These are phyloP conservation scores for Vitis hybrid DNA, from an alignment of 177 flowering plant species.

Conservation along the genomic window DNA sequence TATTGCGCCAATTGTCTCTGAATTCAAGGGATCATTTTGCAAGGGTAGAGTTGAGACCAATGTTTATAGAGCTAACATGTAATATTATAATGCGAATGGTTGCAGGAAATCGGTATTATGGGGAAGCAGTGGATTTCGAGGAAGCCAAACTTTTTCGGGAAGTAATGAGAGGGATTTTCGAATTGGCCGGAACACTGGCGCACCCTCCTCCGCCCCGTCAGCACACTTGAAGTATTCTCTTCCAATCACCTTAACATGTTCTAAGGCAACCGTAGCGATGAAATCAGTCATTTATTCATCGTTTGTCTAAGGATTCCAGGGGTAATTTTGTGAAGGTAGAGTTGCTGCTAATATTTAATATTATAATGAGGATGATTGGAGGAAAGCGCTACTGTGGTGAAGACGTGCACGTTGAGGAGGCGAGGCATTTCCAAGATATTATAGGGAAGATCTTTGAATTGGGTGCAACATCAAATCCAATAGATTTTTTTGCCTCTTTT, in stretches of 20 bases:
- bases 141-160: constrained; percentile 26
- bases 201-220: background rate
- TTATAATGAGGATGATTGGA: too few relatives aligned
- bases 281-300: too few relatives aligned
- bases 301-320: too few relatives aligned
- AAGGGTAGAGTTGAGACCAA: constrained; percentile 28
- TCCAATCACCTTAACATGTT: too few relatives aligned
- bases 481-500: constrained; percentile 27
- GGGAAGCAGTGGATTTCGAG: constrained; percentile 17
- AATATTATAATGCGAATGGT: constrained; percentile 37
- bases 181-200: background rate
- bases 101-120: constrained; percentile 36
- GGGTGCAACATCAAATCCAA: background rate
- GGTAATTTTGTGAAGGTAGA: too few relatives aligned
- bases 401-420: too few relatives aligned
- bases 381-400: too few relatives aligned
- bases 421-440: too few relatives aligned
- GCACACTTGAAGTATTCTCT: too few relatives aligned
- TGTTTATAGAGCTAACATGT: constrained; percentile 24
- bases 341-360: too few relatives aligned
- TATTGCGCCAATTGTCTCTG: constrained; percentile 10
- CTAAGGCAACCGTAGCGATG: too few relatives aligned
- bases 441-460: too few relatives aligned
- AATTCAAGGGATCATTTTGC: background rate
- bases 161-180: constrained; percentile 5